A percentile compares a stretch with the other conserved stretches of the same genome.
phyloP scores from a whole-genome alignment of 192 early-diverging fungal genomes.

The Backusella luteola region DNA sequence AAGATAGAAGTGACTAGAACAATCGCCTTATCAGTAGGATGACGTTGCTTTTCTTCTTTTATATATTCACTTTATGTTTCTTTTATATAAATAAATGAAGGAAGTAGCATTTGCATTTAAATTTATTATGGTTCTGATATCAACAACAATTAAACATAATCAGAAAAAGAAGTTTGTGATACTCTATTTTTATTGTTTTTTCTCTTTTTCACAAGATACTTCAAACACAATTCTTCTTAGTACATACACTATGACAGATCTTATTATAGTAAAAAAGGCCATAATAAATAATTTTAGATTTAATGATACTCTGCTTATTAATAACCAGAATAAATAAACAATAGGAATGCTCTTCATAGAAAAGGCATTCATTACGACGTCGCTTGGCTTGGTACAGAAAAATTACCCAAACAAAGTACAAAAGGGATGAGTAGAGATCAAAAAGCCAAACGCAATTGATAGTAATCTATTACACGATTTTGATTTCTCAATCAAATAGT shows the following conservation, averaged over 20 bases:
- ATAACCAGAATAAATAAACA: neutral
- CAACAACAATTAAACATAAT: neutral
- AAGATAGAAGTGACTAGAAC: neutral
- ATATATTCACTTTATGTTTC: neutral
- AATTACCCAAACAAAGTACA: neutral
- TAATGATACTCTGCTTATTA: neutral
- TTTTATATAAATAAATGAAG: neutral
- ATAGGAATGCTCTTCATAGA: neutral
- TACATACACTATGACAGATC: neutral
- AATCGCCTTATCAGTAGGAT: neutral
- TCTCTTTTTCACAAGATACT: neutral
- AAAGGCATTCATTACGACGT: neutral
- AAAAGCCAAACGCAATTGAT: neutral
- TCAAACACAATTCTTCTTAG: neutral
- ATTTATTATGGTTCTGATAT: neutral
- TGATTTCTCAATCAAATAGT: conserved; percentile 1
- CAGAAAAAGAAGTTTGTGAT: neutral
- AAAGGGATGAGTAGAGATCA: neutral
- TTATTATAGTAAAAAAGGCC: neutral
- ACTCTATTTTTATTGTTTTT: neutral
- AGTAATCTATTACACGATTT: conserved; percentile 3
- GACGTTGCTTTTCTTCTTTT: neutral
- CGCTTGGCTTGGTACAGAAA: neutral
- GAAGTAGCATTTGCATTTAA: neutral
- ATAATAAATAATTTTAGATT: neutral